Base-by-base conservation (phyloP, 495 filamentous ascomycete genomes). In the Chaetomium tenue region DNA sequence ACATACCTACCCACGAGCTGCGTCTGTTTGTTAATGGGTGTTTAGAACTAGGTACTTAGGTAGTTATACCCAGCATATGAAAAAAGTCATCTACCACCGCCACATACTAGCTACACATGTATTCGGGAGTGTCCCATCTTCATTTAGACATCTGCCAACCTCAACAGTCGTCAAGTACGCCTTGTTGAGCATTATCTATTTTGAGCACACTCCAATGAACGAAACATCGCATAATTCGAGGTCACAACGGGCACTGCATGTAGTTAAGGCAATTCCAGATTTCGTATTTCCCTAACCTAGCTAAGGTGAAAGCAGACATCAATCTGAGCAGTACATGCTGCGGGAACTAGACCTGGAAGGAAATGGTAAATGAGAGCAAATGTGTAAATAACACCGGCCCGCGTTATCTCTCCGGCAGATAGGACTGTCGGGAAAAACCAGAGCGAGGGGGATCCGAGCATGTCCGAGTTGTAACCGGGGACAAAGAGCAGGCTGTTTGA, bases 291-390 rank as follows among this genome's bases (percentile, higher is more conserved):
- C 61, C 51, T 58, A 61, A 53, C 57, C 59, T 68, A 71, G 60
- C 60, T 63, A 59, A 61, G 63, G 44, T 8, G 25, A n/a, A 63
- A 56, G 16, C 28, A 63, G 39, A 58, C 37, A 53, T 68, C 71
- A 73, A 73, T 71, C 66, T 71, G 71, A 54, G 57, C 51, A 63
- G 58, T 66, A 65, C 65, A 68, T 66, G 15, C 37, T 11, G n/a
- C 61, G 6, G 8, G 23, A 20, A 55, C 55, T 13, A n/a, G 42
- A 59, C 26, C 25, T 25, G 56, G 28, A 20, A 61, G 20, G 12
- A 55, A 39, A 56, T 22, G 58, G n/a, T 13, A 26, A 52, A 25
- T 22, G 48, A 52, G 25, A 52, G 23, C 48, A 52, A 23, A 52
- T 26, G 2, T n/a, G 48, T 52, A 52, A 26, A 26, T 11, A 52